Base-by-base conservation (phyloP, 441 rosid genomes). In the Biscutella auriculata region DNA sequence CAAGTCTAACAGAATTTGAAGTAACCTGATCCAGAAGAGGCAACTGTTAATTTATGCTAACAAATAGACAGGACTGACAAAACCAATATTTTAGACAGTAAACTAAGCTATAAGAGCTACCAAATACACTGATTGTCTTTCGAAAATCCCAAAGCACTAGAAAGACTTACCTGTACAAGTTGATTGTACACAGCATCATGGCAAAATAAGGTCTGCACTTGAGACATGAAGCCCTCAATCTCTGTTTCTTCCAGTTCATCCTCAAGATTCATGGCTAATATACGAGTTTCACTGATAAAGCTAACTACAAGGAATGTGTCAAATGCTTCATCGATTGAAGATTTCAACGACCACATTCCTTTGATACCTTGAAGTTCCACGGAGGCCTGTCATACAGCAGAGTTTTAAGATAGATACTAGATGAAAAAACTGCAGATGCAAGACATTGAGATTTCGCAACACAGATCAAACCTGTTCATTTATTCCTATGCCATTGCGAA, bases 331-430 rank as follows among this genome's bases (percentile, higher is more conserved):
- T 89, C 93, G 28, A 85, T 79, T 21, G 93, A 85, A 50, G 91
- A 85, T 81, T 95, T 87, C 60, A 93, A 60, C 17, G 97, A 89
- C 99, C 97, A 89, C 97, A 89, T 89, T 67, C 99, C 99, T 74
- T 89, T 89, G 75, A 94, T 94, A 62, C 99, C 97, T 80, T 87
- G 96, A 79, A 94, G 96, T 75, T 94, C 99, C 45, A 94, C 99
- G 6, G 97, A 94, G 8, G 99, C 99, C 99, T 93, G 62, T 43
- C 55, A 60, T 41, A 58, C 56, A 43, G n/a, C 60, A 49, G 11
- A 74, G 10, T 25, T 13, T 37, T 43, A 46, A 17, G 34, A 53
- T 21, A 60, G 14, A 55, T 13, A 55, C 21, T 12, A 62, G 33
- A 49, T 45, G 25, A 66, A 40, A 48, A 23, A 43, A 49, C 11